Evolutionary conservation across 2,329 filamentous ascomycete species (phyloP).

Genomic region (Colletotrichum sublineola): DNA sequence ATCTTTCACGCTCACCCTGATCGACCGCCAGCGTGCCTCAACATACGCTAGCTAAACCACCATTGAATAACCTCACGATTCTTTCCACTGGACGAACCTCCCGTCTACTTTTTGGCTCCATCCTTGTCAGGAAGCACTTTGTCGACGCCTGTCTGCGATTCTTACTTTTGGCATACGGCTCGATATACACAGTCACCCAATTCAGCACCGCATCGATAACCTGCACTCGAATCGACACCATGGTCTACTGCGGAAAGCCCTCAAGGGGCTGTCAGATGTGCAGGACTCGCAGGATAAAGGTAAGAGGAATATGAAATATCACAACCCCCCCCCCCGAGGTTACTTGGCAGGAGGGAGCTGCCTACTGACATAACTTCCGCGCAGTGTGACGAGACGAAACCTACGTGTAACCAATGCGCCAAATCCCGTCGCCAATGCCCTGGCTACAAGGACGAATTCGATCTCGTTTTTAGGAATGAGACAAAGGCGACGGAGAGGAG

Average conservation of each 20-base stretch:
- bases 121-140: not conserved
- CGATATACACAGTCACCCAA: not conserved
- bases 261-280: slow-evolving; percentile 81
- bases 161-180: not conserved
- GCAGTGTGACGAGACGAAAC: slow-evolving; percentile 77
- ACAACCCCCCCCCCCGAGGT: not conserved
- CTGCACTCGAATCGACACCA: slow-evolving; percentile 49
- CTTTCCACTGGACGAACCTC: not conserved
- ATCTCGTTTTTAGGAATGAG: slow-evolving; percentile 80
- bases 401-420: slow-evolving; percentile 74
- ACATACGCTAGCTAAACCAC: slow-evolving; percentile 15
- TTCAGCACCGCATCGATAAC: slow-evolving; percentile 49
- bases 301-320: slow-evolving; percentile 52
- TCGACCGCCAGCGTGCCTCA: slow-evolving; percentile 15
- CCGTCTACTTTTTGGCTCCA: not conserved
- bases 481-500: slow-evolving; percentile 76
- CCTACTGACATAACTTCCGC: slow-evolving; percentile 40
- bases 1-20: slow-evolving; percentile 21
- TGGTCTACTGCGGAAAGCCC: slow-evolving; percentile 77
- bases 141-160: not conserved
- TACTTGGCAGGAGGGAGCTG: not conserved
- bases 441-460: slow-evolving; percentile 79
- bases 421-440: slow-evolving; percentile 75
- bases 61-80: not conserved
- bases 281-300: slow-evolving; percentile 79